Conservation (phyloP, 2,329 filamentous ascomycete species). For the Aspergillus pseudonomiae region DNA sequence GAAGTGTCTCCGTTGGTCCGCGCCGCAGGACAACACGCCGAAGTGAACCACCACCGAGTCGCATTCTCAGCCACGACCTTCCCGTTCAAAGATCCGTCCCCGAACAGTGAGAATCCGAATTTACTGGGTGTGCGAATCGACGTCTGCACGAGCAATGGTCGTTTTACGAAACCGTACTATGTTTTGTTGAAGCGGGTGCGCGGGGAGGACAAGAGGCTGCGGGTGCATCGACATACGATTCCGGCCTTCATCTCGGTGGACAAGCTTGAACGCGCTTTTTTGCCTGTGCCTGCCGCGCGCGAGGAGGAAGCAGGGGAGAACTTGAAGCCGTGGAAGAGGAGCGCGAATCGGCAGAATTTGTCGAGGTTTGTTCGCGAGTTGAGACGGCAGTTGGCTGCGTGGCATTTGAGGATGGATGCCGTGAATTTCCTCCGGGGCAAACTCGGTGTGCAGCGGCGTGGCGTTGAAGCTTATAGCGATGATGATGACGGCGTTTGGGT, state of each 20-base stretch:
- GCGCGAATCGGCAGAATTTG: slow-evolving; percentile 38
- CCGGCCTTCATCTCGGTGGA: slow-evolving; percentile 47
- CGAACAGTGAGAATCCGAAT: slow-evolving; percentile 30
- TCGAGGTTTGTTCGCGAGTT: slow-evolving; percentile 41
- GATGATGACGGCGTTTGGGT: slow-evolving; percentile 18
- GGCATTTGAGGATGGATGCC: slow-evolving; percentile 45
- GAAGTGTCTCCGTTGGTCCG: slow-evolving; percentile 38
- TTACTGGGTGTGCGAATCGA: slow-evolving; percentile 49
- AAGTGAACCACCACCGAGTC: slow-evolving; percentile 47
- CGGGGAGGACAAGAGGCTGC: slow-evolving; percentile 22
- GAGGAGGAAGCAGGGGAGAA: slow-evolving; percentile 19
- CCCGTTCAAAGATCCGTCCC: slow-evolving; percentile 49
- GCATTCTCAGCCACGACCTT: slow-evolving; percentile 50
- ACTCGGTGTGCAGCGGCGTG: slow-evolving; percentile 28
- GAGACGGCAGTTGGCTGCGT: slow-evolving; percentile 45
- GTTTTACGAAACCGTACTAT: slow-evolving; percentile 48
- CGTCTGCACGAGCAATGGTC: slow-evolving; percentile 42
- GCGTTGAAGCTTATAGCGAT: slow-evolving; percentile 16
- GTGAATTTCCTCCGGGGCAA: slow-evolving; percentile 38
- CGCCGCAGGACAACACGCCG: slow-evolving; percentile 34
- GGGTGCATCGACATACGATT: slow-evolving; percentile 49
- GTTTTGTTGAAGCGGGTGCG: slow-evolving; percentile 40
- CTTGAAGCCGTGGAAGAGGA: slow-evolving; percentile 24
- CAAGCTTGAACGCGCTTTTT: slow-evolving; percentile 38
- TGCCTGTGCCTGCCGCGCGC: slow-evolving; percentile 25